phyloP scores from a whole-genome alignment of 208 protist species.

The Wallacemonas rigidus region DNA sequence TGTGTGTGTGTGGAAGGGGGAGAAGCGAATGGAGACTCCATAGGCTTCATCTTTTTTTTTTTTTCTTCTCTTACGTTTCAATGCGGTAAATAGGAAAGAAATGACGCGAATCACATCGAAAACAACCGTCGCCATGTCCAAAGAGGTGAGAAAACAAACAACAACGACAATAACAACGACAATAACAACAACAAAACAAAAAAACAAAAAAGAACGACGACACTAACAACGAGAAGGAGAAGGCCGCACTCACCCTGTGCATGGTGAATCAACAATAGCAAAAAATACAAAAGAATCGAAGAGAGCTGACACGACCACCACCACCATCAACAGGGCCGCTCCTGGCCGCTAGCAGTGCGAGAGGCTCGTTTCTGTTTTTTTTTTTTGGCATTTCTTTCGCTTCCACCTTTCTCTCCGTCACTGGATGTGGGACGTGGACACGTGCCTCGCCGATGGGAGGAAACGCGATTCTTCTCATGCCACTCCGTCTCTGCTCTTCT shows the following conservation, averaged over 20 bases:
- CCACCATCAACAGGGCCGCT: too few species aligned
- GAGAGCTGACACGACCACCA: too few species aligned
- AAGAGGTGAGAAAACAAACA: neutral
- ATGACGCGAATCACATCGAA: neutral
- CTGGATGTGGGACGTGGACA: too few species aligned
- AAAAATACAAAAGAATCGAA: neutral
- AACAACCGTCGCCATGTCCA: neutral
- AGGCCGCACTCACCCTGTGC: neutral
- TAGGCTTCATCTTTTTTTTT: neutral
- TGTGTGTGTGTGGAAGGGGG: neutral
- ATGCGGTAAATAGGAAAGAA: constrained; percentile 6
- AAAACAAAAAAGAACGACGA: constrained; percentile 1
- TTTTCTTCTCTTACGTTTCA: constrained; percentile 9
- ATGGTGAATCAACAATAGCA: neutral
- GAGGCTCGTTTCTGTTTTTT: neutral
- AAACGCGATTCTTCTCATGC: too few species aligned
- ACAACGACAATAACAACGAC: neutral
- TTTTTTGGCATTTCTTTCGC: neutral
- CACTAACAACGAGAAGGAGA: neutral
- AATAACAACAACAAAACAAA: neutral
- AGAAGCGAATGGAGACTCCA: neutral
- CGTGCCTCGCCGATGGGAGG: too few species aligned
- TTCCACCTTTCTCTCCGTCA: constrained; percentile 4
- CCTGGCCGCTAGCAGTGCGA: too few species aligned
- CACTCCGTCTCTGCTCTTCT: too few species aligned